A percentile compares a stretch with the other conserved stretches of the same genome.
Evolutionary conservation across 108 stramenopile genomes (phyloP).

Genomic region (Pseudonitzschia multiseries): DNA sequence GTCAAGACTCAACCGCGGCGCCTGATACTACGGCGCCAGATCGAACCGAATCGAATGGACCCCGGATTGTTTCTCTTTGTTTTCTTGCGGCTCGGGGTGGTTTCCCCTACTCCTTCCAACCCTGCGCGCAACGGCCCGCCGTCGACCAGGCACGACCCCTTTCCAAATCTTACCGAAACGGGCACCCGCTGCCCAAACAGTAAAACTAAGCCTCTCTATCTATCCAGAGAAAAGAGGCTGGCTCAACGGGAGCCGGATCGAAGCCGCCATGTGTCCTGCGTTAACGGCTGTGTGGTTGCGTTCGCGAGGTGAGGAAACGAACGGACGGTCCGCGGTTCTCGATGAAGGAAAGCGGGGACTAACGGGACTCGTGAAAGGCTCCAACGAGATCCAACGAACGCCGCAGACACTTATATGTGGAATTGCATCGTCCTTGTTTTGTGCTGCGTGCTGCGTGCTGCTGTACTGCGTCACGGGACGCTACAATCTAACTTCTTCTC

Average conservation of each 20-base stretch:
- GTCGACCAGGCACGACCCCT: background rate
- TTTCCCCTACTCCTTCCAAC: background rate
- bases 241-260: constrained; percentile 37
- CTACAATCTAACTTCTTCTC: no score
- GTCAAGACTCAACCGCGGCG: constrained; percentile 23
- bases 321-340: constrained; percentile 4
- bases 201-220: constrained; percentile 13
- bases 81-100: no score
- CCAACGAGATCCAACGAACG: constrained; percentile 28
- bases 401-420: constrained; percentile 20
- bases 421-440: background rate
- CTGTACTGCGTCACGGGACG: no score
- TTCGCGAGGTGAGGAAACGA: background rate
- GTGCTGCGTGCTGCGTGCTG: no score
- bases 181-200: constrained; percentile 2
- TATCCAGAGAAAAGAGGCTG: constrained; percentile 2
- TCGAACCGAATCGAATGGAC: background rate
- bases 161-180: background rate
- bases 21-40: constrained; percentile 42
- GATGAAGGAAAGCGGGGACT: constrained; percentile 25
- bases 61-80: background rate
- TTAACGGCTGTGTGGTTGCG: background rate
- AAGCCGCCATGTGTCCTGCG: constrained; percentile 19
- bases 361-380: constrained; percentile 19
- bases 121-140: background rate